Percentiles rank a stretch among this genome's conserved stretches.
phyloP scores from a whole-genome alignment of 1,284 basidiomycete genomes.

The Puccinia novopanici region DNA sequence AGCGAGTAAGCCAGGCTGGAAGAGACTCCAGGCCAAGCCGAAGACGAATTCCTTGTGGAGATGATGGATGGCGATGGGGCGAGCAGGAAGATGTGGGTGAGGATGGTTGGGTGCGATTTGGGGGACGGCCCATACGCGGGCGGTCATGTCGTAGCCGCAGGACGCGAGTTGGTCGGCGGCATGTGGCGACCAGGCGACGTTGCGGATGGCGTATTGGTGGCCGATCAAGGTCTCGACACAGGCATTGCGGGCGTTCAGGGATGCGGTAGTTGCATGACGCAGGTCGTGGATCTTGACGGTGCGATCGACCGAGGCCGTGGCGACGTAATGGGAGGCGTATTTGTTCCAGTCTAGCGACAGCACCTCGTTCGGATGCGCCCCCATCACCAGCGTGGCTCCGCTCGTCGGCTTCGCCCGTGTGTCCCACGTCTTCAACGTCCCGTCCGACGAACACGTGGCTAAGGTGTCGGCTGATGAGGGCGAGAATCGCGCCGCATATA shows the following conservation, averaged over 20 bases:
- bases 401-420: slow-evolving; percentile 15
- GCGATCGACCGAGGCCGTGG: slow-evolving; percentile 79
- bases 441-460: slow-evolving; percentile 81
- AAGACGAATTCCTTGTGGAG: slow-evolving; percentile 93
- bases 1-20: slow-evolving; percentile 78
- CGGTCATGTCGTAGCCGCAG: slow-evolving; percentile 95
- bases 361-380: slow-evolving; percentile 57
- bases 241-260: slow-evolving; percentile 45
- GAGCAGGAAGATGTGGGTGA: slow-evolving; percentile 61
- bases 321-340: slow-evolving; percentile 75
- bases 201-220: slow-evolving; percentile 63
- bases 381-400: slow-evolving; percentile 53
- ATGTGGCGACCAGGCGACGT: slow-evolving; percentile 59
- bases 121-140: slow-evolving; percentile 69
- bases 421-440: slow-evolving; percentile 60
- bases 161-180: slow-evolving; percentile 63
- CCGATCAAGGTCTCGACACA: slow-evolving; percentile 59
- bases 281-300: slow-evolving; percentile 80
- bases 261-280: slow-evolving; percentile 65
- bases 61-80: slow-evolving; percentile 67
- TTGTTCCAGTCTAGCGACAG: slow-evolving; percentile 90
- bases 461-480: slow-evolving; percentile 81
- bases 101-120: slow-evolving; percentile 58
- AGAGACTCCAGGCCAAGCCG: slow-evolving; percentile 78
- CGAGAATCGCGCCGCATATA: slow-evolving; percentile 86